phyloP scores from a whole-genome alignment of 2,329 filamentous ascomycete genomes.

The Fusarium duplospermum region DNA sequence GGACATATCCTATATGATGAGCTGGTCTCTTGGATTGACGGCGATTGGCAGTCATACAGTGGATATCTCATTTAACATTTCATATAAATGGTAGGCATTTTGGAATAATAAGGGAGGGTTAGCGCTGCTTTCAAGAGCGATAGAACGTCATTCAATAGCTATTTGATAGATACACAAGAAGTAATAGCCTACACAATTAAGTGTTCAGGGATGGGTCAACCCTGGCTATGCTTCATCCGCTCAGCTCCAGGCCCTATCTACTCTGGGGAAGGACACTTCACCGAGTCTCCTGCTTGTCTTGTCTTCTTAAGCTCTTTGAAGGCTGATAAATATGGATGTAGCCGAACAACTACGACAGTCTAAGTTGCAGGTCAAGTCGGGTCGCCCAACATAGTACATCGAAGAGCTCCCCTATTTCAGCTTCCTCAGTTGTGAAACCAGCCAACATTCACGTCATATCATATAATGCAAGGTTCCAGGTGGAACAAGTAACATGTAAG shows the following conservation, averaged over 20 bases:
- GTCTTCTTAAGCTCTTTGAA: background rate
- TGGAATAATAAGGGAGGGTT: background rate
- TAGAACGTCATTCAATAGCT: background rate
- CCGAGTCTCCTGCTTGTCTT: background rate
- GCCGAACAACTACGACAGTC: background rate
- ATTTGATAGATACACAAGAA: background rate
- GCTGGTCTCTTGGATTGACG: slow-evolving; percentile 53
- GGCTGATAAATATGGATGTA: no score
- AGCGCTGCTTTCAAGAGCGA: background rate
- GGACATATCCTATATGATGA: slow-evolving; percentile 51
- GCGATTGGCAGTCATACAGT: slow-evolving; percentile 49
- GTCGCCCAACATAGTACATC: background rate
- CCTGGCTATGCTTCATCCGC: background rate
- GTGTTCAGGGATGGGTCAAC: background rate
- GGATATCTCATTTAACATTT: slow-evolving; percentile 40
- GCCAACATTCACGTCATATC: background rate
- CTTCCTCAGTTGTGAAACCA: background rate
- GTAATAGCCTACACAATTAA: background rate
- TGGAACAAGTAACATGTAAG: background rate
- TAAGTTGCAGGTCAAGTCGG: background rate
- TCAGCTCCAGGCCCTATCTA: background rate
- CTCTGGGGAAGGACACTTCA: background rate
- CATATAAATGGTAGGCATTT: background rate
- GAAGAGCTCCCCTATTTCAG: background rate
- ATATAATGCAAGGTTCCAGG: background rate